phyloP scores from a whole-genome alignment of 2,329 filamentous ascomycete species.

The Proliferodiscus dingleyae region DNA sequence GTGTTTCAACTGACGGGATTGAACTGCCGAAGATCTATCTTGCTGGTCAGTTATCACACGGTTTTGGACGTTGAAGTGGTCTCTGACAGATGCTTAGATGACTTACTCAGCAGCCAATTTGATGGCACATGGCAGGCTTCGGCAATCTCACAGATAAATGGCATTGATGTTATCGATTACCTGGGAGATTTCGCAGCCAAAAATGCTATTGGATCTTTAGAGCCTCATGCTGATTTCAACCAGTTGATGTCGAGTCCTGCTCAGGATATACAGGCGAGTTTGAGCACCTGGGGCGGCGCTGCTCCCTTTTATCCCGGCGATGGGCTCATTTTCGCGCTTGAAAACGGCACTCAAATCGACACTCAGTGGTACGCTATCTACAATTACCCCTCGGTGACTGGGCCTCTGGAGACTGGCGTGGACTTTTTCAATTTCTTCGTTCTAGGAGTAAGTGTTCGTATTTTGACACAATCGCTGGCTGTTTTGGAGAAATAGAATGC shows the following conservation, averaged over 20 bases:
- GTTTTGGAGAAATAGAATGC: no score
- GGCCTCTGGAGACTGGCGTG: conserved; percentile 21
- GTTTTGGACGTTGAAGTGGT: no score
- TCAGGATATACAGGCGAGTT: conserved; percentile 30
- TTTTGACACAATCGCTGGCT: conserved; percentile 8
- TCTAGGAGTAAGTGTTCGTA: conserved; percentile 19
- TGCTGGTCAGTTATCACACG: conserved; percentile 17
- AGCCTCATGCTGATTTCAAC: conserved; percentile 36
- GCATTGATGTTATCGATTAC: conserved; percentile 42
- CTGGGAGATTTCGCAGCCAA: conserved; percentile 39
- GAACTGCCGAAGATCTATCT: conserved; percentile 33
- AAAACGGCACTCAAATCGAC: conserved; percentile 34
- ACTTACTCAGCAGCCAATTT: conserved; percentile 31
- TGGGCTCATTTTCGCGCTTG: conserved; percentile 32
- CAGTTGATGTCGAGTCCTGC: conserved; percentile 21
- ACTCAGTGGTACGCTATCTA: conserved; percentile 30
- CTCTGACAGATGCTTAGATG: no score
- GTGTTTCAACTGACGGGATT: conserved; percentile 52
- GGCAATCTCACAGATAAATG: conserved; percentile 50
- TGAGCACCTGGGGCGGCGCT: conserved; percentile 30
- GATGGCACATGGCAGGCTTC: conserved; percentile 31
- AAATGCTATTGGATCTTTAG: conserved; percentile 30
- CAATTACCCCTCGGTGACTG: conserved; percentile 23
- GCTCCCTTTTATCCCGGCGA: conserved; percentile 36
- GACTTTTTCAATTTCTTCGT: conserved; percentile 28